Percentiles rank a stretch among this genome's conserved stretches.
phyloP scores from a whole-genome alignment of 176 grass and related monocot species.

The Triticum urartu region DNA sequence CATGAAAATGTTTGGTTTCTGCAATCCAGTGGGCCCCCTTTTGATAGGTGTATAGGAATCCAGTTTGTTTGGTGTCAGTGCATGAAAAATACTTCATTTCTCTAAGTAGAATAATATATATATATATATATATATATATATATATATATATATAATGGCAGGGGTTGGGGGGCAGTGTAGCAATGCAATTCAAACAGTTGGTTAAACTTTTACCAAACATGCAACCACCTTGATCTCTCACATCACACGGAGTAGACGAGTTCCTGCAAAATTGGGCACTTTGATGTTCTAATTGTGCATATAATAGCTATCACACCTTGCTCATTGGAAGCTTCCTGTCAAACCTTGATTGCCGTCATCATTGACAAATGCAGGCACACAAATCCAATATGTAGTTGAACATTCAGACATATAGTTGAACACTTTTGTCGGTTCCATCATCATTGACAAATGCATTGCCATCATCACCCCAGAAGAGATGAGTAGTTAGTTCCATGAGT shows the following conservation, averaged over 20 bases:
- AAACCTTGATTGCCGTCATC: not conserved
- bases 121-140: too few relatives aligned
- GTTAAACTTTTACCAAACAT: slow-evolving; percentile 29
- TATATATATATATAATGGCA: not conserved
- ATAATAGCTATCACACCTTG: not conserved
- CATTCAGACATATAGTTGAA: too few relatives aligned
- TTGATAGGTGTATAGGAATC: not conserved
- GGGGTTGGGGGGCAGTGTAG: too few relatives aligned
- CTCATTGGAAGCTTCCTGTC: slow-evolving; percentile 30
- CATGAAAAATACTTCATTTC: not conserved
- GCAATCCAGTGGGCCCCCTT: not conserved
- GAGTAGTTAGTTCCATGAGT: not conserved
- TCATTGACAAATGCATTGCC: not conserved
- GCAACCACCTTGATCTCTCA: not conserved
- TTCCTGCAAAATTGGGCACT: not conserved
- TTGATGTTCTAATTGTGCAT: not conserved
- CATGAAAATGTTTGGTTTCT: slow-evolving; percentile 7
- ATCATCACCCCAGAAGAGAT: not conserved
- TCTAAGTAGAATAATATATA: not conserved
- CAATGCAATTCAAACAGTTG: not conserved
- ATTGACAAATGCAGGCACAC: not conserved
- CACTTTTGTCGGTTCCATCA: not conserved
- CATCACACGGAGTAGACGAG: not conserved
- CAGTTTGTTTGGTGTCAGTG: not conserved
- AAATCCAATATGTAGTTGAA: slow-evolving; percentile 1